phyloP scores from a whole-genome alignment of 2,329 filamentous ascomycete species.

The Chrysoporthe puriensis region DNA sequence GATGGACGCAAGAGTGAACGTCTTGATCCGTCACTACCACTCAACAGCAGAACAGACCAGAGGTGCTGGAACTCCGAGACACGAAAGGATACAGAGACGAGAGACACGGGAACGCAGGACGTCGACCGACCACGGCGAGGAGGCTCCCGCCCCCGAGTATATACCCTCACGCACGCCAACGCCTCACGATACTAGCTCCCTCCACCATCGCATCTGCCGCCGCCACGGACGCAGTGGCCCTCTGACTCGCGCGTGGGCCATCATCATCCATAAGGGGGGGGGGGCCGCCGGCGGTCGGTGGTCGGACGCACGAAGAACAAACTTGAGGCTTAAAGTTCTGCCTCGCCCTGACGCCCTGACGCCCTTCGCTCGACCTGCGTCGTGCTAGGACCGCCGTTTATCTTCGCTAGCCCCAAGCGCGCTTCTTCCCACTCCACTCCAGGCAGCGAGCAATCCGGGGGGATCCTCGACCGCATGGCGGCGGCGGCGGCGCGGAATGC shows the following conservation, averaged over 20 bases:
- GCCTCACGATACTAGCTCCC: neutral
- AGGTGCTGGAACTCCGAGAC: neutral
- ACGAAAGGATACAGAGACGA: neutral
- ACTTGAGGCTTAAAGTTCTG: neutral
- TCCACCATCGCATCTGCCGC: neutral
- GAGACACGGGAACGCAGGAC: neutral
- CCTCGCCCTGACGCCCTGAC: neutral
- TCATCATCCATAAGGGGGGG: neutral
- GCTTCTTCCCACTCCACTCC: neutral
- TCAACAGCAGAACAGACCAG: constrained; percentile 6
- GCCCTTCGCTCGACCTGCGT: neutral
- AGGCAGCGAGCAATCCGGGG: neutral
- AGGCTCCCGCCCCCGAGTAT: neutral
- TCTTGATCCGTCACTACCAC: neutral
- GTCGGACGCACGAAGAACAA: too few species aligned
- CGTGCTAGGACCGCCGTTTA: neutral
- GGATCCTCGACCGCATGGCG: neutral
- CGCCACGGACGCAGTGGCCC: neutral
- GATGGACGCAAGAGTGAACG: neutral
- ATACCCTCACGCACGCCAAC: neutral
- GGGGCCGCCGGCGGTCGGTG: too few species aligned
- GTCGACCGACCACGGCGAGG: neutral
- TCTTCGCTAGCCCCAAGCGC: neutral
- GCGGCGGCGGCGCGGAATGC: neutral
- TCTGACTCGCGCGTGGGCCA: neutral